These are phyloP conservation scores for Lactarius vividus DNA, from an alignment of 768 basidiomycete genomes.

Conservation along the genomic window DNA sequence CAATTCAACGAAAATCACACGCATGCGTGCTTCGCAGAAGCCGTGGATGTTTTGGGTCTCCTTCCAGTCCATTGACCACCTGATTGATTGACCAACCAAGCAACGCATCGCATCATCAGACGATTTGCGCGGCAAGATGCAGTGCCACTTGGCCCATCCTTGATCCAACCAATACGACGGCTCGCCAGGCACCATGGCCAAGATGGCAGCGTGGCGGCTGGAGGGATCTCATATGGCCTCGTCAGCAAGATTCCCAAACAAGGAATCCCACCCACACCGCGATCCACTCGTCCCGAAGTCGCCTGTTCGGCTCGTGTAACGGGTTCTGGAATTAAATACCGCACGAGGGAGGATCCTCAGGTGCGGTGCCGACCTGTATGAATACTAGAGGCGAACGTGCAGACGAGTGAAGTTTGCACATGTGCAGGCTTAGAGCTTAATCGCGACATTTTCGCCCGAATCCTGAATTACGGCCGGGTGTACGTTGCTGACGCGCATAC, in stretches of 20 bases:
- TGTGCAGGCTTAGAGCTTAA: neutral
- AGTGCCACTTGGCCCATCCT: neutral
- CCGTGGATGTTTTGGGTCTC: neutral
- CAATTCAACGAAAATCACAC: neutral
- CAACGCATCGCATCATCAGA: neutral
- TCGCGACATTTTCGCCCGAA: neutral
- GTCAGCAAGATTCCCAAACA: neutral
- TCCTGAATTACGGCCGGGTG: neutral
- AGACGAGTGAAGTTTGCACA: neutral
- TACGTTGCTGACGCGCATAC: too few species aligned
- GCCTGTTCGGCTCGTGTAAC: neutral
- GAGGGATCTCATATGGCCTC: neutral
- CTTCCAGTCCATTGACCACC: neutral
- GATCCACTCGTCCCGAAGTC: neutral
- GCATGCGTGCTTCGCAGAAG: neutral
- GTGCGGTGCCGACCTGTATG: neutral
- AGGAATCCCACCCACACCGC: neutral
- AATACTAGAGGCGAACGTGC: neutral
- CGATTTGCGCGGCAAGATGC: neutral
- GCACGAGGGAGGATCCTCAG: neutral
- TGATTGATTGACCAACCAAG: neutral
- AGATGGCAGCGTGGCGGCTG: neutral
- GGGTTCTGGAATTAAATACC: neutral
- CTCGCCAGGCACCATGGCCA: neutral
- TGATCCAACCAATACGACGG: neutral